Evolutionary conservation across 129 eudicot genomes (phyloP), one percentile per base, ranked within the genome.

Genomic region (Flaveria ramosissima): DNA sequence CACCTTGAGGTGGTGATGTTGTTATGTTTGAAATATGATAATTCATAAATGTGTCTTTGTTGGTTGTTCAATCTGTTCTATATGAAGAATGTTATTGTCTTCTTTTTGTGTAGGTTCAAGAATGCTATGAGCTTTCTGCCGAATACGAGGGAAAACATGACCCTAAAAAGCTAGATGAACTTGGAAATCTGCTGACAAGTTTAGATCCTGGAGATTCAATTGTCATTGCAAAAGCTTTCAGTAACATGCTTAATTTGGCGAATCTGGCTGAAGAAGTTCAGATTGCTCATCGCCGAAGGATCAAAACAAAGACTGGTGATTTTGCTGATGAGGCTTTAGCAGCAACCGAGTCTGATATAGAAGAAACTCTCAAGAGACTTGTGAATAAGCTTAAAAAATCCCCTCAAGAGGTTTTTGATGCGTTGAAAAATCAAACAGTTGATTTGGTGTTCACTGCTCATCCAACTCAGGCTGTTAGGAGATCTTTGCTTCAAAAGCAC

Each of bases 401-500:
- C 41, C 98, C 97, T 61, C 83, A 88, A 81, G 97, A 93, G 82
- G 86, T 93, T 65, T 93, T 90, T 70, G 97, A 93, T 82, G 97
- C 98, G 0, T 73, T 93, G 27, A 93, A 93, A 85, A 90, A 87
- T 72, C 98, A 93, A 80, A 93, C 97, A 6, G 96, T 93, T 68
- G 98, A 93, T 88, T 84, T 90, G 50, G 98, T 90, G 68, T 75
- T 93, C 15, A 93, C 98, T 53, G 98, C 98, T 45, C 97, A 93
- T 84, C 98, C 98, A 26, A 94, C 97, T 19, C 99, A 94, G 74
- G 89, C 99, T 64, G 88, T 94, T 13, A 79, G 99, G 48, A 86
- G 99, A 86, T 91, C 99, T 8, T 86, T 94, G 90, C 99, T 94
- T 70, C 99, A 94, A 81, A 94, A 94, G 86, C 99, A 94, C 68